Evolutionary conservation across 345 rosid genomes (phyloP).

Genomic region (Salix suchowensis): DNA sequence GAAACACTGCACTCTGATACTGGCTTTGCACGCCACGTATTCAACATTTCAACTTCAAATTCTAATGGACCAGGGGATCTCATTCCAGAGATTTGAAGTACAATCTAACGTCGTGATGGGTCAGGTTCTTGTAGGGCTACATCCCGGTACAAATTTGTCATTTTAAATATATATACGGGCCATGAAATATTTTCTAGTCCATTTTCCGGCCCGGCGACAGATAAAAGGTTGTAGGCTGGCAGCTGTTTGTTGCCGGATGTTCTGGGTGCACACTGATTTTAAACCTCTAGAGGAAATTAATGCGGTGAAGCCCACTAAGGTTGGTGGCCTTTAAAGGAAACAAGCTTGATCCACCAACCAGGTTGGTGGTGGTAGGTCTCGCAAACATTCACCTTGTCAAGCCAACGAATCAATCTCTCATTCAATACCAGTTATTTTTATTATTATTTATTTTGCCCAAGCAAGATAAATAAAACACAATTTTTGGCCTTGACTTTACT

Average conservation of each 20-base stretch:
- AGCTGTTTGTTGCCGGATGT: not conserved
- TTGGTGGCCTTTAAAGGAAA: not conserved
- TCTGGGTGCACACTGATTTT: not conserved
- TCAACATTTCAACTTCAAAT: too few relatives aligned
- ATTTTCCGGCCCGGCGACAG: not conserved
- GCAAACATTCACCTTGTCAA: too few relatives aligned
- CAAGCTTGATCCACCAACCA: too few relatives aligned
- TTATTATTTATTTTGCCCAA: too few relatives aligned
- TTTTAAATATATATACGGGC: not conserved
- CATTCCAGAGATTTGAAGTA: not conserved
- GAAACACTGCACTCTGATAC: not conserved
- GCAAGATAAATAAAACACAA: too few relatives aligned
- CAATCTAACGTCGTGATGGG: not conserved
- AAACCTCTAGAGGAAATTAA: not conserved
- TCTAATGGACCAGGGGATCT: not conserved
- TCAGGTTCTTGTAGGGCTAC: not conserved
- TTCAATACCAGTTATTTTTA: too few relatives aligned
- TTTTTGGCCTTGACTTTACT: too few relatives aligned
- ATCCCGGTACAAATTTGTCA: too few relatives aligned
- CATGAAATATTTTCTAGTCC: not conserved
- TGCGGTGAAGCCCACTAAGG: not conserved
- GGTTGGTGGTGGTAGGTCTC: too few relatives aligned
- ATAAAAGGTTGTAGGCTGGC: not conserved
- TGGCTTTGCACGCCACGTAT: not conserved
- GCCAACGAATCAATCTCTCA: too few relatives aligned